Evolutionary conservation across 345 rosid genomes (phyloP).

Genomic region (Eucalyptus erythrocorys): DNA sequence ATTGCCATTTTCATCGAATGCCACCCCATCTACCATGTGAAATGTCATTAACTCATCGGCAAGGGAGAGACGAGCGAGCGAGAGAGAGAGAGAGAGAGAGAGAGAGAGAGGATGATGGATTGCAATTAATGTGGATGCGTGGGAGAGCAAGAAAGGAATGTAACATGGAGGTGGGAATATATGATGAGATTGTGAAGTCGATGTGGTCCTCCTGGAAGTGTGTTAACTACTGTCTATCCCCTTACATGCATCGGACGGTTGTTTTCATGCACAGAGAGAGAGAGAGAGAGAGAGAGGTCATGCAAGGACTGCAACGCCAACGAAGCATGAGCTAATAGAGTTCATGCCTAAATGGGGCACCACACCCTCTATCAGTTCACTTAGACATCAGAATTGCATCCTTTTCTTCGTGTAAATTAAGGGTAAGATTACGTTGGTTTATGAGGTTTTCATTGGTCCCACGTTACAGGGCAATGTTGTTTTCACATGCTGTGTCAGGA

Average conservation of each 20-base stretch:
- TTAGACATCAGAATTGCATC: not conserved
- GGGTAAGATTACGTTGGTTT: not conserved
- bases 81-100: not conserved
- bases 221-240: not conserved
- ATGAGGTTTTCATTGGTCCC: not conserved
- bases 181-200: not conserved
- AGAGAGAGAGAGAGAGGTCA: not conserved
- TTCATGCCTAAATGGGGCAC: not conserved
- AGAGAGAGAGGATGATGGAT: not conserved
- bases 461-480: not conserved
- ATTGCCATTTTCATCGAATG: not conserved
- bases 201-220: not conserved
- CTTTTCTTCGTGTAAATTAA: not conserved
- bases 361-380: not conserved
- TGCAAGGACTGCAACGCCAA: conserved; percentile 2
- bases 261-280: not conserved
- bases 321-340: conserved; percentile 4
- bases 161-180: not conserved
- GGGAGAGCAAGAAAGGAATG: conserved; percentile 18
- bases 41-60: not conserved
- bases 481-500: not conserved
- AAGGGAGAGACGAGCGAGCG: not conserved
- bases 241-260: not conserved
- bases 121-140: not conserved
- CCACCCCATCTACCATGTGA: not conserved